These are phyloP conservation scores for Herpotrichia juniperi DNA, from an alignment of 2,329 filamentous ascomycete species.

Conservation along the genomic window DNA sequence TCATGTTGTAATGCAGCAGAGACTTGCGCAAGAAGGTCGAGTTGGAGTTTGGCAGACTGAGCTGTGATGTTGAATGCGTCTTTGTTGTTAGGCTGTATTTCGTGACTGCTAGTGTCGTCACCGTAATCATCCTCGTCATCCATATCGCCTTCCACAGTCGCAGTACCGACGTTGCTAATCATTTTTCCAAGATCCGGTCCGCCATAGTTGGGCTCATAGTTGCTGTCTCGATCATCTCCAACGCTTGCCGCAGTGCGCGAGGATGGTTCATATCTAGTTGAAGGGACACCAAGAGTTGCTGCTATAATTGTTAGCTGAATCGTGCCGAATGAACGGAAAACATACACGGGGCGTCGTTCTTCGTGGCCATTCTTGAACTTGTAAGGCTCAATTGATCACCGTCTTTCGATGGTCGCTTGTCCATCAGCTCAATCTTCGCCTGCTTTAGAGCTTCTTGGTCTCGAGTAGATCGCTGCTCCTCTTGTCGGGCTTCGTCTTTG, in stretches of 20 bases:
- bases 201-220: constrained; percentile 62
- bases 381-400: constrained; percentile 48
- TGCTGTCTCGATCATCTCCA: constrained; percentile 61
- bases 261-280: constrained; percentile 46
- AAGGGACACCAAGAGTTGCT: constrained; percentile 57
- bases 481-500: constrained; percentile 94
- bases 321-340: not conserved
- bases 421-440: constrained; percentile 76
- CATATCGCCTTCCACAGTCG: constrained; percentile 63
- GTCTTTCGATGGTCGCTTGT: constrained; percentile 52
- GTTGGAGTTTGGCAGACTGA: constrained; percentile 89
- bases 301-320: constrained; percentile 9
- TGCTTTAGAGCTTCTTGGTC: constrained; percentile 75
- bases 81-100: constrained; percentile 75
- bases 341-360: constrained; percentile 38
- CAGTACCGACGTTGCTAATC: constrained; percentile 56
- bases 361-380: constrained; percentile 38
- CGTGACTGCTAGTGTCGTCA: constrained; percentile 80
- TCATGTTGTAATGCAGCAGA: constrained; percentile 80
- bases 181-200: constrained; percentile 60
- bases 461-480: constrained; percentile 75
- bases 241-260: constrained; percentile 53
- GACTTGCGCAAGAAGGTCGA: constrained; percentile 87
- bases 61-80: constrained; percentile 97
- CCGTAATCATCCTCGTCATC: constrained; percentile 75